A percentile compares a stretch with the other conserved stretches of the same genome.
Evolutionary conservation across 306 rosid genomes (phyloP).

Genomic region (Ziziphus jujuba): DNA sequence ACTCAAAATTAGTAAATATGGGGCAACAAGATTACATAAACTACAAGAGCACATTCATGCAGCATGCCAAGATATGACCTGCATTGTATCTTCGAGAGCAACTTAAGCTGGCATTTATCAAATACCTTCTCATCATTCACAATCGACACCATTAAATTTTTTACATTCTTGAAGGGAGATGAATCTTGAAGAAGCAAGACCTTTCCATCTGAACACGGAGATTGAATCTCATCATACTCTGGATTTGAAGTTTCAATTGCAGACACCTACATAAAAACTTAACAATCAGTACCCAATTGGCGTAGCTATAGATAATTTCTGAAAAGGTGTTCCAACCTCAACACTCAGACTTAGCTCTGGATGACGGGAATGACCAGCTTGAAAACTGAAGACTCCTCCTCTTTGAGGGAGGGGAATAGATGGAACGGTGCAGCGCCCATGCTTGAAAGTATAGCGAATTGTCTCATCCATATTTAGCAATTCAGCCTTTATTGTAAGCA

Average conservation of each 20-base stretch:
- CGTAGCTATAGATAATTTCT: not conserved
- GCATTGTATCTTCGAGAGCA: not conserved
- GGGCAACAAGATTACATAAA: not conserved
- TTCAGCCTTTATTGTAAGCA: constrained; percentile 47
- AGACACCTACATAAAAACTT: constrained; percentile 35
- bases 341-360: constrained; percentile 31
- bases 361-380: constrained; percentile 46
- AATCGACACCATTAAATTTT: not conserved
- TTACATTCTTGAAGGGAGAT: constrained; percentile 12
- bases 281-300: constrained; percentile 19
- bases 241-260: constrained; percentile 13
- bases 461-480: constrained; percentile 26
- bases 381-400: constrained; percentile 37
- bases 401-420: constrained; percentile 35
- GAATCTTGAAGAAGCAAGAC: constrained; percentile 17
- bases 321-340: constrained; percentile 32
- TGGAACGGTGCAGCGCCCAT: constrained; percentile 45
- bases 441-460: constrained; percentile 43
- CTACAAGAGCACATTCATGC: not conserved
- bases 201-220: constrained; percentile 4
- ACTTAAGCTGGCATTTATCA: not conserved
- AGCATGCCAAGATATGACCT: not conserved
- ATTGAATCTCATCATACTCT: constrained; percentile 13
- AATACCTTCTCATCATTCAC: constrained; percentile 16
- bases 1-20: not conserved